phyloP scores from a whole-genome alignment of 2,329 filamentous ascomycete species.

The Sarocladium brachiariae region DNA sequence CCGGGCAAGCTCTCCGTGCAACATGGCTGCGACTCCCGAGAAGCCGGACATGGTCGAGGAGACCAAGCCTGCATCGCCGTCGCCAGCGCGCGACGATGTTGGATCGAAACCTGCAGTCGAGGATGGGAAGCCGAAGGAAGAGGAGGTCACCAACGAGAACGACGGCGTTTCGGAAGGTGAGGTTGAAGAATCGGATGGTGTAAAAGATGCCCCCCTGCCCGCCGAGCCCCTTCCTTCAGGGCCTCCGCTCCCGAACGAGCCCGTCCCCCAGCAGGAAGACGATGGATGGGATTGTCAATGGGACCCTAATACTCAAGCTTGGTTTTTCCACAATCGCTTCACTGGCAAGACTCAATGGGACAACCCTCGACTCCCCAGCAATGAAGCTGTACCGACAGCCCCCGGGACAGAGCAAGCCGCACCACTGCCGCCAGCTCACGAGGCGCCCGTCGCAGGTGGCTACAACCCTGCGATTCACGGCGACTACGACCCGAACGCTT shows the following conservation, averaged over 20 bases:
- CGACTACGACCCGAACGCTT: slow-evolving; percentile 92
- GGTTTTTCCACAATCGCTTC: slow-evolving; percentile 80
- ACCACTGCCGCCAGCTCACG: slow-evolving; percentile 27
- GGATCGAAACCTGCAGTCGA: slow-evolving; percentile 14
- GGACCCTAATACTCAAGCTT: slow-evolving; percentile 61
- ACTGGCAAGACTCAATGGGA: slow-evolving; percentile 75
- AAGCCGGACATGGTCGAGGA: neutral
- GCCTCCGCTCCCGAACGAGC: slow-evolving; percentile 36
- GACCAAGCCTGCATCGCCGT: slow-evolving; percentile 2
- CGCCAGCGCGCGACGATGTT: slow-evolving; percentile 16
- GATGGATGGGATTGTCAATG: slow-evolving; percentile 78
- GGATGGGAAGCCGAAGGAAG: slow-evolving; percentile 8
- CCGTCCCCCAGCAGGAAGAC: slow-evolving; percentile 44
- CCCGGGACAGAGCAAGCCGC: slow-evolving; percentile 19
- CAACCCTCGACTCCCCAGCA: slow-evolving; percentile 65
- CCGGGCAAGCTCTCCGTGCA: neutral
- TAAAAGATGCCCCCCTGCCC: slow-evolving; percentile 27
- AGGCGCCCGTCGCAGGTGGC: slow-evolving; percentile 52
- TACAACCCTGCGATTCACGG: slow-evolving; percentile 97
- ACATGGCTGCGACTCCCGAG: slow-evolving; percentile 6
- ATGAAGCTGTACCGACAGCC: slow-evolving; percentile 21
- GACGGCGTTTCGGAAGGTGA: slow-evolving; percentile 9
- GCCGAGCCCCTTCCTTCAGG: slow-evolving; percentile 21
- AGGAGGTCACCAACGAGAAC: slow-evolving; percentile 8
- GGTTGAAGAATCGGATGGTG: slow-evolving; percentile 13